Evolutionary conservation across 345 rosid species (phyloP).

Genomic region (Lumnitzera racemosa): DNA sequence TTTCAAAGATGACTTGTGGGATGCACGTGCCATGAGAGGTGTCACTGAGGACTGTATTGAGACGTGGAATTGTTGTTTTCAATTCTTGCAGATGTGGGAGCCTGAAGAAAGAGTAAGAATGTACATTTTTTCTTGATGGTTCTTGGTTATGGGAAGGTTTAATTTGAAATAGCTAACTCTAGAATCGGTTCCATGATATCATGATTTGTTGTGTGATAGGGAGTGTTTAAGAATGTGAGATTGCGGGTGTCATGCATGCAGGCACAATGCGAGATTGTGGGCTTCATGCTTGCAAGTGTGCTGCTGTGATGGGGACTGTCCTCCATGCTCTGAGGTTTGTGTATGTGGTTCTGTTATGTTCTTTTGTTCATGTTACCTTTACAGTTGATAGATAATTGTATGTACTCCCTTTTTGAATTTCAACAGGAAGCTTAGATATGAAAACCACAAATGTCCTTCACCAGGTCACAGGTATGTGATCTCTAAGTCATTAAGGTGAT

Average conservation of each 20-base stretch:
- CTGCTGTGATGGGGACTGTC: constrained; percentile 95
- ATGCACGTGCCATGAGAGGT: constrained; percentile 80
- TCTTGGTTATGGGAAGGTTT: background rate
- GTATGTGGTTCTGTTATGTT: constrained; percentile 1
- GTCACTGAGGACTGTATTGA: constrained; percentile 68
- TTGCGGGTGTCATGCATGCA: constrained; percentile 90
- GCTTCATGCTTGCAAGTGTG: constrained; percentile 85
- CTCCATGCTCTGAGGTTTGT: constrained; percentile 76
- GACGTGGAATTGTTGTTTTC: constrained; percentile 69
- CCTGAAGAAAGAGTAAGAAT: constrained; percentile 69
- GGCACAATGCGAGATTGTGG: constrained; percentile 71
- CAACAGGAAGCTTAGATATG: constrained; percentile 76
- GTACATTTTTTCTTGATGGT: background rate
- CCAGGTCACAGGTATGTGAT: constrained; percentile 76
- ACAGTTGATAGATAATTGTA: background rate
- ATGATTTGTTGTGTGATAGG: constrained; percentile 84
- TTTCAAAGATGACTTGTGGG: constrained; percentile 38
- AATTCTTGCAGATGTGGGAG: constrained; percentile 75
- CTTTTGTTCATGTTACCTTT: constrained; percentile 2
- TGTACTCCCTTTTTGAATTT: constrained; percentile 14
- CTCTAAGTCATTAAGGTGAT: background rate
- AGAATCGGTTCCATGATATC: constrained; percentile 86
- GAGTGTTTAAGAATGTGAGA: constrained; percentile 74
- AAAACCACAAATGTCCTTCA: constrained; percentile 82
- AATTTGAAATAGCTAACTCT: constrained; percentile 14